These are phyloP conservation scores for Paracoccidioides brasiliensis DNA, from an alignment of 2,329 filamentous ascomycete species.

Conservation along the genomic window DNA sequence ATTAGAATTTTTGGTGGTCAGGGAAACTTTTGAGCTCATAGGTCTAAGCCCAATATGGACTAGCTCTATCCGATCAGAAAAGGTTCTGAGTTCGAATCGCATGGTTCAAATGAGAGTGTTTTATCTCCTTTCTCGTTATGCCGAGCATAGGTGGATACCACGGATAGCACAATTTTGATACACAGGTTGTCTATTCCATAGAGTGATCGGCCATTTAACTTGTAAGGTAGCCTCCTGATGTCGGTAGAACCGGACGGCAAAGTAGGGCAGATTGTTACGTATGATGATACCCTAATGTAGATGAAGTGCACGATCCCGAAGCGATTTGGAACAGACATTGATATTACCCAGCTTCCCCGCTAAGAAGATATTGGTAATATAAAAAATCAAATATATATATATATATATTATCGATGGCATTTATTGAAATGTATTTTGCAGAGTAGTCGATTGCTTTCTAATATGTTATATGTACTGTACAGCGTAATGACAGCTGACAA, in stretches of 20 bases:
- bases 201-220: too few relatives aligned
- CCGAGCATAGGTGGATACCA: too few relatives aligned
- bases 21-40: neutral
- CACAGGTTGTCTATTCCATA: too few relatives aligned
- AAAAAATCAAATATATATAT: neutral
- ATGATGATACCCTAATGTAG: too few relatives aligned
- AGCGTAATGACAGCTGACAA: slow-evolving; percentile 19
- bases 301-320: too few relatives aligned
- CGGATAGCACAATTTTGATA: too few relatives aligned
- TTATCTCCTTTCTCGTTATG: neutral
- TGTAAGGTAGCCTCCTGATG: too few relatives aligned
- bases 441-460: slow-evolving; percentile 25
- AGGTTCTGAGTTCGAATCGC: slow-evolving; percentile 10
- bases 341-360: too few relatives aligned
- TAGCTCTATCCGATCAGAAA: slow-evolving; percentile 3
- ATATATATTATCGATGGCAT: too few relatives aligned
- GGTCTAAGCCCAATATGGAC: neutral
- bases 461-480: slow-evolving; percentile 24
- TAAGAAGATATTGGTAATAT: neutral
- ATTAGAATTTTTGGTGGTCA: neutral
- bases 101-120: slow-evolving; percentile 2
- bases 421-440: neutral
- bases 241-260: too few relatives aligned
- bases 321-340: too few relatives aligned
- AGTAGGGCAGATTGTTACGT: too few relatives aligned